A percentile compares a stretch with the other conserved stretches of the same genome.
Evolutionary conservation across 768 basidiomycete genomes (phyloP).

Genomic region (Porphyrellus cyaneotinctus): DNA sequence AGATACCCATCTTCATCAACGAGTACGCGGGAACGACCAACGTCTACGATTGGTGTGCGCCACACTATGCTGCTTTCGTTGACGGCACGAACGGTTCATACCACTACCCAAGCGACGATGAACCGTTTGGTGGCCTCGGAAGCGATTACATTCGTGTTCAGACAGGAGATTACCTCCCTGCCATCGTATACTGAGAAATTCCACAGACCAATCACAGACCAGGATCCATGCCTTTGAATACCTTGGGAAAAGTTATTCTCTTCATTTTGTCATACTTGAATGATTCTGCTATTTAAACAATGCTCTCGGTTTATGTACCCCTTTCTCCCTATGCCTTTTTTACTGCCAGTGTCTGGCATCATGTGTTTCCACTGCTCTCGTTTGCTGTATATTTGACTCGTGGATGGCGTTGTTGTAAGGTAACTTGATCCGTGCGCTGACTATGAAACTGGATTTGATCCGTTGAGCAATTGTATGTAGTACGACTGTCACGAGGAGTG

Average conservation of each 20-base stretch:
- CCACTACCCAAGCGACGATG: constrained; percentile 2
- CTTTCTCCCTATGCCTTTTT: constrained; percentile 1
- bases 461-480: neutral
- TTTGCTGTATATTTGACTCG: neutral
- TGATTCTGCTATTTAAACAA: neutral
- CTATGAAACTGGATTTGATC: neutral
- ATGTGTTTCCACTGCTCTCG: neutral
- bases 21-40: constrained; percentile 15
- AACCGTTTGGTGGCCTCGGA: constrained; percentile 10
- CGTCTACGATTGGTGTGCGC: constrained; percentile 26
- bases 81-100: constrained; percentile 5
- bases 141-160: constrained; percentile 19
- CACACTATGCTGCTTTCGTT: constrained; percentile 13
- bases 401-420: constrained; percentile 3
- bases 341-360: neutral
- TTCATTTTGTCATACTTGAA: neutral
- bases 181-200: constrained; percentile 18
- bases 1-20: constrained; percentile 30
- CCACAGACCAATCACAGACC: neutral
- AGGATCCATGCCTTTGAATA: neutral
- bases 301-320: neutral
- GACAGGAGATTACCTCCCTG: constrained; percentile 11
- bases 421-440: neutral
- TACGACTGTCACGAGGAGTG: neutral
- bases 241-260: neutral